A percentile compares a stretch with the other conserved stretches of the same genome.
Evolutionary conservation across 345 rosid species (phyloP).

Genomic region (Citrus trifoliata): DNA sequence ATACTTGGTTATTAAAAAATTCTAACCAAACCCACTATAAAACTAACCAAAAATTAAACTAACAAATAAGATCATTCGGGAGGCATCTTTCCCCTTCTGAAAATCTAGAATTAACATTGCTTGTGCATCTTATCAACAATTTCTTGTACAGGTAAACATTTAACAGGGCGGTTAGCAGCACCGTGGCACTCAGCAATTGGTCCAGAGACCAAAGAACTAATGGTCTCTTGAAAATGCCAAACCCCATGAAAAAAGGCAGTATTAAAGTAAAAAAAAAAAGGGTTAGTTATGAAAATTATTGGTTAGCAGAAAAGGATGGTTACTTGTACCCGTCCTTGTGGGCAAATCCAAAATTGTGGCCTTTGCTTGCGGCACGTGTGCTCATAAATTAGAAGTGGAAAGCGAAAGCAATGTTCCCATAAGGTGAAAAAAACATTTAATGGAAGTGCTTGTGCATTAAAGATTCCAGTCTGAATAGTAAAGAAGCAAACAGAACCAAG

Average conservation of each 20-base stretch:
- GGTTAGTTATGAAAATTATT: neutral
- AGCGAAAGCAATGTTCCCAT: neutral
- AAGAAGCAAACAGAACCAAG: too few species aligned
- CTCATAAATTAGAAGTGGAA: neutral
- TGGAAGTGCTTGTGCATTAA: neutral
- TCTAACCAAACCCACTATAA: conserved; percentile 13
- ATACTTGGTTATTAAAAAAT: neutral
- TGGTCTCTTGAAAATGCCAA: too few species aligned
- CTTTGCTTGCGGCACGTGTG: neutral
- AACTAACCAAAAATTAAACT: neutral
- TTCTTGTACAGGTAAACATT: neutral
- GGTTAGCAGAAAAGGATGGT: neutral
- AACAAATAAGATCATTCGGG: conserved; percentile 5
- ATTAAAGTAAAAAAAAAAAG: neutral
- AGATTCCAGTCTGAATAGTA: too few species aligned
- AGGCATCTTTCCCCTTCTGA: neutral
- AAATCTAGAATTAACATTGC: neutral
- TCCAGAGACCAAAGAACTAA: neutral
- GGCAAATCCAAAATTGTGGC: neutral
- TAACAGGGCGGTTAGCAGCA: neutral
- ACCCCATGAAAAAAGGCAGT: neutral
- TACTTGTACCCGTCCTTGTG: neutral
- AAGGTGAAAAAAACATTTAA: neutral
- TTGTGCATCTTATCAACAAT: neutral
- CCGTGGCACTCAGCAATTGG: neutral